Conservation (phyloP, 768 basidiomycete species). For the Sarcodon aspratus region DNA sequence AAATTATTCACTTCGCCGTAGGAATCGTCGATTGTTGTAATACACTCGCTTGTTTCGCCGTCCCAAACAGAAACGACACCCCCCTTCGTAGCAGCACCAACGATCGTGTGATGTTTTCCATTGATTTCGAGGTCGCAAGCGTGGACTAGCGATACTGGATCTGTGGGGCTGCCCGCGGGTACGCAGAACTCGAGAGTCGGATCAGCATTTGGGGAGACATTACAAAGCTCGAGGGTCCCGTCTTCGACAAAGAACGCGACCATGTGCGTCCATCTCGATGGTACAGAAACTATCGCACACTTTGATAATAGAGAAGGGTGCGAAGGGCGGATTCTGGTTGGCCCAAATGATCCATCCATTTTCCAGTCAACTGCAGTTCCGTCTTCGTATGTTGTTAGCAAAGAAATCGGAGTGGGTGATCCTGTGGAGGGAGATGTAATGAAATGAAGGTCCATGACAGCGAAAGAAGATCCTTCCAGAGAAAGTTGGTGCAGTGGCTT, state of each 20-base stretch:
- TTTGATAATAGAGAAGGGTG: conserved; percentile 32
- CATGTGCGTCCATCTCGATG: conserved; percentile 33
- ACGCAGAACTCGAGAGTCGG: conserved; percentile 36
- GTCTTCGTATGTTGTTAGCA: conserved; percentile 36
- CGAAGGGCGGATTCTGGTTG: conserved; percentile 31
- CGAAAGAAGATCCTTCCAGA: conserved; percentile 29
- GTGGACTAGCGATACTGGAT: conserved; percentile 42
- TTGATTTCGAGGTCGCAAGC: conserved; percentile 41
- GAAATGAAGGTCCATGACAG: conserved; percentile 43
- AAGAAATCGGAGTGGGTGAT: neutral
- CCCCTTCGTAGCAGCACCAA: conserved; percentile 51
- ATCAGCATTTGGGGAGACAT: conserved; percentile 32
- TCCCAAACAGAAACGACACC: conserved; percentile 76
- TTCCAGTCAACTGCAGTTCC: conserved; percentile 48
- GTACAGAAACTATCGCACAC: conserved; percentile 31
- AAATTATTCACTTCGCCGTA: conserved; percentile 49
- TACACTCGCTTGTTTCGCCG: conserved; percentile 47
- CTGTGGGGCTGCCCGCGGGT: conserved; percentile 45
- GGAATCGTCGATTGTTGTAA: conserved; percentile 48
- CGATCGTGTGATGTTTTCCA: conserved; percentile 37
- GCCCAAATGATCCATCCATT: conserved; percentile 15
- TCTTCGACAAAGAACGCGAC: conserved; percentile 55
- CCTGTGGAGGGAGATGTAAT: neutral
- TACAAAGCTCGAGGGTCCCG: conserved; percentile 52
- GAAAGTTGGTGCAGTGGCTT: conserved; percentile 29